phyloP scores from a whole-genome alignment of 1,139 yeast genomes.

The Kurtzmaniella quercitrusa region DNA sequence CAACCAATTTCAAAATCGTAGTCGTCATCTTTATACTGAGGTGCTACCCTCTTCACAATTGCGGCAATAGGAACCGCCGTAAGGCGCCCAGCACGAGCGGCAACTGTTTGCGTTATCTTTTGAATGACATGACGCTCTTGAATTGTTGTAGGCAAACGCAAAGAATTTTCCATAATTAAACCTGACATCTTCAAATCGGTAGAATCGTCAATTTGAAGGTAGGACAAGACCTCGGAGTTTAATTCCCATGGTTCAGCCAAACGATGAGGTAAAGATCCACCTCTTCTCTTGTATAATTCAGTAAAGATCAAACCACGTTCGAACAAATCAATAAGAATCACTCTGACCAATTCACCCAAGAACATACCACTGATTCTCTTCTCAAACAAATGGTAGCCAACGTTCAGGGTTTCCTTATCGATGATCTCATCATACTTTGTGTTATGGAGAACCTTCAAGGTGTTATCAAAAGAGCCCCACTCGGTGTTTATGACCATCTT shows the following conservation, averaged over 20 bases:
- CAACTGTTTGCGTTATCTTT: constrained; percentile 67
- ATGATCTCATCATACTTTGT: constrained; percentile 70
- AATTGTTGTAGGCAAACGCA: constrained; percentile 61
- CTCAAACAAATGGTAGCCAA: constrained; percentile 85
- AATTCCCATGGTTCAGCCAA: constrained; percentile 71
- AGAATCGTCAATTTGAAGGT: constrained; percentile 78
- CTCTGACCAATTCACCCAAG: constrained; percentile 82
- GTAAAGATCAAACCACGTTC: constrained; percentile 51
- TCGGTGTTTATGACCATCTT: constrained; percentile 93
- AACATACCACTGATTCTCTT: constrained; percentile 94
- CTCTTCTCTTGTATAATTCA: constrained; percentile 47
- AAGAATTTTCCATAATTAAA: constrained; percentile 55
- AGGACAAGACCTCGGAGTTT: constrained; percentile 78
- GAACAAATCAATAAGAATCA: constrained; percentile 64
- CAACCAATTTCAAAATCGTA: constrained; percentile 85
- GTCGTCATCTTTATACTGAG: constrained; percentile 47
- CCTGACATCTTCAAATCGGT: constrained; percentile 64
- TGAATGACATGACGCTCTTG: constrained; percentile 74
- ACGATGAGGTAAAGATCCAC: constrained; percentile 59
- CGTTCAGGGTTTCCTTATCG: constrained; percentile 73
- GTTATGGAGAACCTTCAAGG: constrained; percentile 62
- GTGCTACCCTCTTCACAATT: constrained; percentile 40
- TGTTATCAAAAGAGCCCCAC: constrained; percentile 96
- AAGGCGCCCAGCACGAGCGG: constrained; percentile 79
- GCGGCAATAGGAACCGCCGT: constrained; percentile 90